Conservation (phyloP, 331 rosid genomes). For the Malus hybrid region DNA sequence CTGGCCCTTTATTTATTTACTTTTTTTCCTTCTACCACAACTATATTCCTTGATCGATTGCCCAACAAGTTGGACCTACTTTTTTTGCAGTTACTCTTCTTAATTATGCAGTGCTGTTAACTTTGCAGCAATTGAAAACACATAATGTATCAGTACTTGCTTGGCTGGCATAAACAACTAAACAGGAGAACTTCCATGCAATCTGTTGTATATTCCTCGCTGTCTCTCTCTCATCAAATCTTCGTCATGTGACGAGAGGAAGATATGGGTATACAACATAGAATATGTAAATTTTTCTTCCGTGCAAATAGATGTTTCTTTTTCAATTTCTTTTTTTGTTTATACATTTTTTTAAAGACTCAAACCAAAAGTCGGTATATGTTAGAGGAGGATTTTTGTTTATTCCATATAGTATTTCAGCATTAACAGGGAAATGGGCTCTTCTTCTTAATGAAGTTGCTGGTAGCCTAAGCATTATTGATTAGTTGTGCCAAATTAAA, state of each 20-base stretch:
- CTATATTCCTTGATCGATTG: constrained; percentile 28
- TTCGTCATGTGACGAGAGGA: not conserved
- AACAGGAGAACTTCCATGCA: not conserved
- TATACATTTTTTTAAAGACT: too few relatives aligned
- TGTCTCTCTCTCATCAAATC: not conserved
- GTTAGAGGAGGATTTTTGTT: not conserved
- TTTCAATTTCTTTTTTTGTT: not conserved
- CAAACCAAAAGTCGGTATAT: not conserved
- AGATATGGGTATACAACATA: not conserved
- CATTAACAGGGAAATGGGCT: not conserved
- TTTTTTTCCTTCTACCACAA: constrained; percentile 13
- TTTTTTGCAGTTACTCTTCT: not conserved
- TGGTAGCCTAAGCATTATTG: constrained; percentile 1
- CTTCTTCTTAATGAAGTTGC: not conserved
- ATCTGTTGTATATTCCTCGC: not conserved
- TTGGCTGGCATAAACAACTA: not conserved
- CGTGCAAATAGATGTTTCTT: not conserved
- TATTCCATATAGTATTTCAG: not conserved
- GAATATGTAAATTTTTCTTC: not conserved
- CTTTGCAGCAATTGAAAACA: not conserved
- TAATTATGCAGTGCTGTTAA: not conserved
- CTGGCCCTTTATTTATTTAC: not conserved
- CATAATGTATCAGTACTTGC: not conserved
- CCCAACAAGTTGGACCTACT: constrained; percentile 17
- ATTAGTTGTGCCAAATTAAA: constrained; percentile 4